phyloP scores from a whole-genome alignment of 192 early-diverging fungal species.

The Pilobolus umbonatus region DNA sequence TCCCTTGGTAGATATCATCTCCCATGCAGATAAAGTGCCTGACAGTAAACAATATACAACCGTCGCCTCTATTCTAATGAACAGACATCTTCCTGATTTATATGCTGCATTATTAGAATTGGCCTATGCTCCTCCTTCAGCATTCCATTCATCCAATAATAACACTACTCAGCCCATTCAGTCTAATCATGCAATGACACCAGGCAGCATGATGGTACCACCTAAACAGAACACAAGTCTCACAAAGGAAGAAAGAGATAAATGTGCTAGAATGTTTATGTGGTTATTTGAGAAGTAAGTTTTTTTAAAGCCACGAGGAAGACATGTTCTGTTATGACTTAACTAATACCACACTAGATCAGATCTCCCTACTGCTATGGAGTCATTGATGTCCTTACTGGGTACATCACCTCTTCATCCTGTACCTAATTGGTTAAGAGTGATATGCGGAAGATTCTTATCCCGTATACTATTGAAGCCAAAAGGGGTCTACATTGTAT shows the following conservation, averaged over 20 bases:
- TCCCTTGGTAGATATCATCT: slow-evolving; percentile 14
- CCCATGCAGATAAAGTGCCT: neutral
- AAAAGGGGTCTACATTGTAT: slow-evolving; percentile 53
- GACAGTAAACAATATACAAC: slow-evolving; percentile 41
- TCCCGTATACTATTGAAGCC: slow-evolving; percentile 63
- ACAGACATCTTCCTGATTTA: slow-evolving; percentile 58
- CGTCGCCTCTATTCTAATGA: slow-evolving; percentile 49
- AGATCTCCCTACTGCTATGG: slow-evolving; percentile 53
- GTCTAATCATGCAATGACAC: neutral
- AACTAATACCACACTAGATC: too few relatives aligned
- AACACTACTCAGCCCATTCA: neutral
- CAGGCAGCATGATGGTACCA: slow-evolving; percentile 3
- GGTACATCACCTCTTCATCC: slow-evolving; percentile 44
- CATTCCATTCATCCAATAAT: neutral
- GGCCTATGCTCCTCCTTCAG: slow-evolving; percentile 59
- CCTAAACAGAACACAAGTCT: neutral
- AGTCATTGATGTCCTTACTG: slow-evolving; percentile 61
- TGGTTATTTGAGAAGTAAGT: slow-evolving; percentile 42
- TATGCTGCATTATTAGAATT: slow-evolving; percentile 63
- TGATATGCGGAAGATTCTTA: slow-evolving; percentile 62
- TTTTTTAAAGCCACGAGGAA: too few relatives aligned
- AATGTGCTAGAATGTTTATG: slow-evolving; percentile 34
- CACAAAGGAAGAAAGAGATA: slow-evolving; percentile 28
- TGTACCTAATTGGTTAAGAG: slow-evolving; percentile 58
- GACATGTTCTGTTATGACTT: too few relatives aligned